Evolutionary conservation across 768 basidiomycete genomes (phyloP), one percentile per base, ranked within the genome.

Genomic region (Piloderma croceum): DNA sequence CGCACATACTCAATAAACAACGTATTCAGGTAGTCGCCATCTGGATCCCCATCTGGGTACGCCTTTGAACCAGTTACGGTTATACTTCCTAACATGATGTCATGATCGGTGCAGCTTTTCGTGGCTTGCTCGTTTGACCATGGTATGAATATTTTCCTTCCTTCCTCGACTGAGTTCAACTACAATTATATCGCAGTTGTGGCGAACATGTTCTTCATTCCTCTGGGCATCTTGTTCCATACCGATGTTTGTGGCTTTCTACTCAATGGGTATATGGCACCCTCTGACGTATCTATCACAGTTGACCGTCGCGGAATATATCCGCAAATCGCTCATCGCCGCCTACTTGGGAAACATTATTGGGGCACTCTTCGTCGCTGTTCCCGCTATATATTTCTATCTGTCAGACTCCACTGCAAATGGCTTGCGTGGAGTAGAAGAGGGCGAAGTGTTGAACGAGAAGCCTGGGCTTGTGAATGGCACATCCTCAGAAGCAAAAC

Each of bases 151-250:
- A 2, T 3, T 23, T 36, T 11, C n/a, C n/a, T n/a, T n/a, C n/a
- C n/a, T n/a, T 20, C 32, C 32, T 34, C 24, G 6, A 10, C 18
- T 6, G 4, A 6, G n/a, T 7, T 36, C 24, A 24, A 25, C 44
- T 29, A 6, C 23, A 39, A 36, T 13, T 23, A 37, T 22, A 23
- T 24, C 33, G 12, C 34, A 81, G 81, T 83, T 7, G 62, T 83
- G 20, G 83, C 83, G 15, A 86, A 86, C 54, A 85, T 86, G 83
- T 85, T 79, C 56, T 83, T 76, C 3, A 61, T 86, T 6, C 81
- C 81, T 1, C 56, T 85, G 25, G 71, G 81, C 7, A 83, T 86
- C 24, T 77, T 85, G 72, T 77, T 84, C 50, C 73, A 77, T 18
- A 78, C 81, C 20, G 59, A 76, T 37, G 82, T 83, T 55, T 49